Percentiles rank a stretch among this genome's conserved stretches.
These are phyloP conservation scores for Ustilago curta DNA, from an alignment of 1,284 basidiomycete genomes.

Conservation along the genomic window DNA sequence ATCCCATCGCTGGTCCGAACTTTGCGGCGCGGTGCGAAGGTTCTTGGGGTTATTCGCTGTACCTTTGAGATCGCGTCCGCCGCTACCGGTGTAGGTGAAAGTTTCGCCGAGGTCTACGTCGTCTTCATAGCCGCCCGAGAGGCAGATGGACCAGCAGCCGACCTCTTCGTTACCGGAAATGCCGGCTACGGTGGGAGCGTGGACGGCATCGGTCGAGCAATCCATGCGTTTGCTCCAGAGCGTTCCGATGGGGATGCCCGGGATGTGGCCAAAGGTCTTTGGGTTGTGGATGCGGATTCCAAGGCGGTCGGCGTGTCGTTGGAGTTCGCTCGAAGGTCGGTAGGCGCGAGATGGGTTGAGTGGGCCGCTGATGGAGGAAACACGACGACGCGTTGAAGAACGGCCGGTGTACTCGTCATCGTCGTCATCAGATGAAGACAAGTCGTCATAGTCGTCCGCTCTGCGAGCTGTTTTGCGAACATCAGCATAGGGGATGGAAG, in stretches of 20 bases:
- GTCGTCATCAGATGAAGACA: slow-evolving; percentile 20
- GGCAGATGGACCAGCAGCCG: slow-evolving; percentile 82
- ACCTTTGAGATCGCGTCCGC: slow-evolving; percentile 83
- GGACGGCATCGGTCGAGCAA: slow-evolving; percentile 49
- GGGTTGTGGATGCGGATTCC: slow-evolving; percentile 47
- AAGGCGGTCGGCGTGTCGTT: slow-evolving; percentile 32
- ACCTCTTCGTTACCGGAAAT: slow-evolving; percentile 75
- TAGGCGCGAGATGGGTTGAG: slow-evolving; percentile 19
- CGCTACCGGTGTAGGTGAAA: slow-evolving; percentile 76
- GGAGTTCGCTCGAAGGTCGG: background rate
- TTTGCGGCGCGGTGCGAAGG: slow-evolving; percentile 85
- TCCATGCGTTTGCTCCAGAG: slow-evolving; percentile 52
- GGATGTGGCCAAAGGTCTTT: slow-evolving; percentile 69
- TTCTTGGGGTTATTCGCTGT: slow-evolving; percentile 79
- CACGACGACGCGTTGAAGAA: background rate
- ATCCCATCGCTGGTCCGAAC: slow-evolving; percentile 81
- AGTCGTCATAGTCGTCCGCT: background rate
- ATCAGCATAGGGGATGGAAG: background rate
- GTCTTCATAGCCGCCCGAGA: slow-evolving; percentile 83
- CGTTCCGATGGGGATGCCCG: slow-evolving; percentile 51
- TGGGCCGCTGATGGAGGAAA: background rate
- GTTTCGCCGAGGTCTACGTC: slow-evolving; percentile 83
- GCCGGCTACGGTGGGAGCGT: slow-evolving; percentile 79
- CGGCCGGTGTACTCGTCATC: slow-evolving; percentile 4
- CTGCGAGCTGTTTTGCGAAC: background rate